A percentile compares a stretch with the other conserved stretches of the same genome.
phyloP scores from a whole-genome alignment of 305 asterid genomes.

The Stenogyne calaminthoides region DNA sequence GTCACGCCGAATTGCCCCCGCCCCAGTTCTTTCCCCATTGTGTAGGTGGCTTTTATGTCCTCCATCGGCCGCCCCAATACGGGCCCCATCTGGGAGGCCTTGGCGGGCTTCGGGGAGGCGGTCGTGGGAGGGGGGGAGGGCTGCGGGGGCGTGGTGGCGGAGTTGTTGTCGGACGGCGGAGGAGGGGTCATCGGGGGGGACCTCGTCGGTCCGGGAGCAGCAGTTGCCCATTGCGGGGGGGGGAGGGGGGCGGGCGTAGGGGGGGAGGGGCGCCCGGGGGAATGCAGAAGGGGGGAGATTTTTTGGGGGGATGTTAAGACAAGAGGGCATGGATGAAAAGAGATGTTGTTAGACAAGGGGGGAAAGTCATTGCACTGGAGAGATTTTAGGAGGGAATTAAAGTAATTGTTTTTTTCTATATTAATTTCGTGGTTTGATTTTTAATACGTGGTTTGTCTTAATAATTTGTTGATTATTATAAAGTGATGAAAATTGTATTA shows the following conservation, averaged over 20 bases:
- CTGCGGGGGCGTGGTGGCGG: not conserved
- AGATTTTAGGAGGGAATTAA: constrained; percentile 40
- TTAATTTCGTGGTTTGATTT: not conserved
- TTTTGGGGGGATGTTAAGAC: constrained; percentile 24
- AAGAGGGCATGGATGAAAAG: constrained; percentile 32
- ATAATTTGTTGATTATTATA: not conserved
- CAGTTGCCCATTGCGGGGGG: constrained; percentile 45
- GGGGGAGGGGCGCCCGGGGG: constrained; percentile 32
- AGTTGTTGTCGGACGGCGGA: not conserved
- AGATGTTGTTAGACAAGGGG: constrained; percentile 2
- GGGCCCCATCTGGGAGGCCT: constrained; percentile 44
- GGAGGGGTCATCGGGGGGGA: constrained; percentile 24
- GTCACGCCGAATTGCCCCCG: constrained; percentile 71
- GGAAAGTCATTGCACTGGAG: constrained; percentile 36
- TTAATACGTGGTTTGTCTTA: not conserved
- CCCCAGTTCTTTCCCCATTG: constrained; percentile 62
- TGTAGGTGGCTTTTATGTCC: constrained; percentile 45
- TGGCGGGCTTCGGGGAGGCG: constrained; percentile 21
- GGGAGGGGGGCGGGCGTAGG: not conserved
- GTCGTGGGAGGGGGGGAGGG: constrained; percentile 11
- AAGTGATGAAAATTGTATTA: too few relatives aligned
- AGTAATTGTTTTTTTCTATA: too few relatives aligned
- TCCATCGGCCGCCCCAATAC: constrained; percentile 62
- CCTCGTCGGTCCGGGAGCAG: constrained; percentile 45
- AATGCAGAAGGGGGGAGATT: constrained; percentile 17